phyloP scores from a whole-genome alignment of 2,329 filamentous ascomycete species.

The Aspergillus aculeatus region DNA sequence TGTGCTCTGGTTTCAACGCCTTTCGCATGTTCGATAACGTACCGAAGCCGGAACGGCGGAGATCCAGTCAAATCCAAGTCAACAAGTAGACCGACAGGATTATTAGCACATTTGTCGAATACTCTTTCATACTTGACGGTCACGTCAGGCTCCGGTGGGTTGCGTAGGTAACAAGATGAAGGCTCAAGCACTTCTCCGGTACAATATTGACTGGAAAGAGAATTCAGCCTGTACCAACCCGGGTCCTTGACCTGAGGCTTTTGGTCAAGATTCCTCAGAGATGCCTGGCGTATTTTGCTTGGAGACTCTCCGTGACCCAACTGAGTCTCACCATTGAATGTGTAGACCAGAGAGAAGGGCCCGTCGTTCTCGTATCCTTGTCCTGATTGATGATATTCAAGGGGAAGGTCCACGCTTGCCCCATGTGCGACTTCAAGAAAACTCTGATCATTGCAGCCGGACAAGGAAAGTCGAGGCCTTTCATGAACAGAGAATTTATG shows the following conservation, averaged over 20 bases:
- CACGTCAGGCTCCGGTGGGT: constrained; percentile 82
- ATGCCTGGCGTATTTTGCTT: constrained; percentile 59
- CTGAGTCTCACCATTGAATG: constrained; percentile 75
- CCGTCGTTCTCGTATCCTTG: constrained; percentile 58
- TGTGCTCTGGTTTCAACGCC: constrained; percentile 56
- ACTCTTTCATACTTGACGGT: constrained; percentile 75
- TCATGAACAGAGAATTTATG: constrained; percentile 85
- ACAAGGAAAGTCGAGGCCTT: constrained; percentile 70
- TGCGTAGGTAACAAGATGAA: constrained; percentile 86
- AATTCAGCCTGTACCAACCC: constrained; percentile 81
- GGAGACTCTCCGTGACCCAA: constrained; percentile 64
- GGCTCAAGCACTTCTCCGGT: constrained; percentile 88
- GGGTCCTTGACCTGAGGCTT: constrained; percentile 69
- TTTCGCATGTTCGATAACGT: constrained; percentile 65
- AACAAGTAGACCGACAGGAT: constrained; percentile 84
- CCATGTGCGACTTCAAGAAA: constrained; percentile 83
- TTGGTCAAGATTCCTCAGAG: constrained; percentile 56
- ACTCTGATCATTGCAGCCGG: constrained; percentile 73
- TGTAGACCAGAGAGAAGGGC: constrained; percentile 73
- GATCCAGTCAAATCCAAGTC: constrained; percentile 88
- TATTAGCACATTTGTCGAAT: constrained; percentile 91
- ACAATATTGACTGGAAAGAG: constrained; percentile 77
- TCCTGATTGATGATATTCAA: constrained; percentile 66
- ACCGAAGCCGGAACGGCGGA: constrained; percentile 82
- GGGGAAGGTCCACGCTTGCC: constrained; percentile 64